Evolutionary conservation across 2,329 filamentous ascomycete genomes (phyloP), one percentile per base, ranked within the genome.

Genomic region (Sporothrix phasma): DNA sequence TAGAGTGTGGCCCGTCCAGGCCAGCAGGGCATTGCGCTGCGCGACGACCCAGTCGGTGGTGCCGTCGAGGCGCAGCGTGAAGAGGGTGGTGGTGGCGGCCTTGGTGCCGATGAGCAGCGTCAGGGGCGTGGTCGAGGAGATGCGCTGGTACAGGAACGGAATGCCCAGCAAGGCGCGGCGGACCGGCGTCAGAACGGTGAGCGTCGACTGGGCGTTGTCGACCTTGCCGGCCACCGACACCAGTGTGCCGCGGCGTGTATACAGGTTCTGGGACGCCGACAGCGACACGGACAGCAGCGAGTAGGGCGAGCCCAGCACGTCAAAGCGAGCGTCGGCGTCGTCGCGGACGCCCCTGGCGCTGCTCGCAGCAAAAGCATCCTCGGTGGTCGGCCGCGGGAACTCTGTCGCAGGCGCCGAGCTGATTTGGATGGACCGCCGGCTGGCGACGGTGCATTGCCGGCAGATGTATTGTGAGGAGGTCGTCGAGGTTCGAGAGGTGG

Each of bases 41-140:
- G 90, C 84, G 8, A 99, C 80, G 80, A 96, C 90, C 93, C 94
- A 99, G 77, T 99, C 94, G 65, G 92, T 87, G 4, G 92, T 91
- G 65, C 94, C 94, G 78, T 99, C 92, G 60, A 99, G 84, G 73
- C 93, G 89, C 29, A 99, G 82, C 7, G 96, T 85, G 13, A 89
- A 87, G 70, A 99, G 92, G 5, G 92, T 92, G 0, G 92, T 94
- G 61, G 88, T 86, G 4, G 90, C 86, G 5, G 91, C 91, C 74
- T 92, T 94, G 26, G 93, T 92, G 34, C 90, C 89, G 70, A 99
- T 88, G 67, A 99, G 79, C 37, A 92, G 92, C 49, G 89, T 96
- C 69, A 97, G 84, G 1, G 94, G 92, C 54, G 87, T 89, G 0
- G 92, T 92, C 0, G 93, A 93, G 39, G 91, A 88, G 69, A 97